phyloP scores from a whole-genome alignment of 2,329 filamentous ascomycete species.

The Eutypa lata region DNA sequence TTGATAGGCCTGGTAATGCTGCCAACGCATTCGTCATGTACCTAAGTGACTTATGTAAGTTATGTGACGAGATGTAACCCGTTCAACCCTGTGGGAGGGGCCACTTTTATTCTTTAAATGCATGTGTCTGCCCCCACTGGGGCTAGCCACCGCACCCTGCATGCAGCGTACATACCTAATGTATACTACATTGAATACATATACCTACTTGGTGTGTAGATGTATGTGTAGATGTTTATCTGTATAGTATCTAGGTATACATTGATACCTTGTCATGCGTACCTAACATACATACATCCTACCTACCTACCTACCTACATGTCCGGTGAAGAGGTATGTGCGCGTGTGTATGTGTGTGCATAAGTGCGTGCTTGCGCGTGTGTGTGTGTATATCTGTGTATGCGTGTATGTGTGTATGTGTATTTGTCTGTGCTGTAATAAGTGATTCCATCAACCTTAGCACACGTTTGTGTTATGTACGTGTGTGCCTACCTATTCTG shows the following conservation, averaged over 20 bases:
- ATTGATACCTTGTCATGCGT: no score
- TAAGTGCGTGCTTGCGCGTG: constrained; percentile 12
- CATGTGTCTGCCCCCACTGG: neutral
- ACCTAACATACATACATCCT: no score
- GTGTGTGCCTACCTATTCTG: neutral
- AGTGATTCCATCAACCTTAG: neutral
- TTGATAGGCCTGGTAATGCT: neutral
- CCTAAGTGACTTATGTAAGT: neutral
- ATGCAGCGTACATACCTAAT: neutral
- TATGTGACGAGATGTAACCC: neutral
- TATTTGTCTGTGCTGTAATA: constrained; percentile 18
- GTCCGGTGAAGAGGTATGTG: constrained; percentile 4
- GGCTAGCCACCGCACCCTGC: neutral
- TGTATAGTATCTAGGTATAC: no score
- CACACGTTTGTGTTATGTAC: neutral
- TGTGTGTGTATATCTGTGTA: no score
- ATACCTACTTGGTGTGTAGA: constrained; percentile 19
- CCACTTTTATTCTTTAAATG: neutral
- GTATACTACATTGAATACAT: constrained; percentile 16
- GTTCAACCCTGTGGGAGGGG: neutral
- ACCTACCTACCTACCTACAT: no score
- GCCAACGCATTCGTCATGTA: neutral
- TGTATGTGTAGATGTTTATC: constrained; percentile 18
- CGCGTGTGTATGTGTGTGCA: constrained; percentile 4
- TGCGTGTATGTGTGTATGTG: neutral